A percentile compares a stretch with the other conserved stretches of the same genome.
phyloP scores from a whole-genome alignment of 2,329 filamentous ascomycete species.

The Alternaria viburni region DNA sequence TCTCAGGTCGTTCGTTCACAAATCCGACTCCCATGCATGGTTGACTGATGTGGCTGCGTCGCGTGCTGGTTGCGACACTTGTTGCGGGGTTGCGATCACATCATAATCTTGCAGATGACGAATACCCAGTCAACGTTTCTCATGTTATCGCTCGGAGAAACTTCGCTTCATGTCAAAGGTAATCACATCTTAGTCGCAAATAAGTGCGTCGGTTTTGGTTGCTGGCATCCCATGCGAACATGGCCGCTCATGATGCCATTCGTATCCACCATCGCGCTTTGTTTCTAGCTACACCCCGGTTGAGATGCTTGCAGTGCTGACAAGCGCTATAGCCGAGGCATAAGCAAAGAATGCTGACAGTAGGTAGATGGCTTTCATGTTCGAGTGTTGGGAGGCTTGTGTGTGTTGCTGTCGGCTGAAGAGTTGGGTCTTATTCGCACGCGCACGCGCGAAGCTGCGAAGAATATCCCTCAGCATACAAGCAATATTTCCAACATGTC shows the following conservation, averaged over 20 bases:
- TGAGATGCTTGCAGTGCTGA: slow-evolving; percentile 4
- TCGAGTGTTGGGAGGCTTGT: not conserved
- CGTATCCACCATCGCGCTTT: slow-evolving; percentile 21
- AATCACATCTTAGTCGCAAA: not conserved
- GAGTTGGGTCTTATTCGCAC: not conserved
- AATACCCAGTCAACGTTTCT: slow-evolving; percentile 29
- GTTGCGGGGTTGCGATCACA: slow-evolving; percentile 47
- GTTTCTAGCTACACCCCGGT: not conserved
- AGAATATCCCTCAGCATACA: not conserved
- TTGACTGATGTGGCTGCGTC: not conserved
- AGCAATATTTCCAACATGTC: slow-evolving; percentile 17
- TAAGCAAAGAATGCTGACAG: not conserved
- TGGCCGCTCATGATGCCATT: slow-evolving; percentile 30
- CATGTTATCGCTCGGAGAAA: slow-evolving; percentile 28
- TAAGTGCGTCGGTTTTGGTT: not conserved
- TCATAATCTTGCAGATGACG: slow-evolving; percentile 43
- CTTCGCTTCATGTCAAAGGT: not conserved
- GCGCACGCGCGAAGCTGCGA: not conserved
- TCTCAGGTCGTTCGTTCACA: slow-evolving; percentile 10
- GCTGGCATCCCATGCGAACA: not conserved
- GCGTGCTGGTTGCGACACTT: slow-evolving; percentile 12
- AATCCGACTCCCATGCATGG: slow-evolving; percentile 11
- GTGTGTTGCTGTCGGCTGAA: not conserved
- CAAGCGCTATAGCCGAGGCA: not conserved
- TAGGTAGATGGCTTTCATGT: not conserved